phyloP scores from a whole-genome alignment of 306 rosid species.

The Lithocarpus polystachyus region DNA sequence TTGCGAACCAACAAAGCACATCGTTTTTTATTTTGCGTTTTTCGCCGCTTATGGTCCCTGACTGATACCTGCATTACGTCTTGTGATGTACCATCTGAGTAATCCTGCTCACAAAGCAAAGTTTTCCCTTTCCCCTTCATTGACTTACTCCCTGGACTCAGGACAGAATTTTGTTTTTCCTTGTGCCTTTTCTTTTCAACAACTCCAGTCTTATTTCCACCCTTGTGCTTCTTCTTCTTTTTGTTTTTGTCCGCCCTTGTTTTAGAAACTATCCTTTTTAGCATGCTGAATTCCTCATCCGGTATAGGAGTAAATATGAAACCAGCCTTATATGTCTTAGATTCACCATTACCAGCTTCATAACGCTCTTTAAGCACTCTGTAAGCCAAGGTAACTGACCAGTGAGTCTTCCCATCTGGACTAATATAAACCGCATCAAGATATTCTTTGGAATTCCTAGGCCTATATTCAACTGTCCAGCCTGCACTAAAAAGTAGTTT shows the following conservation, averaged over 20 bases:
- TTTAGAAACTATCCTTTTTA: constrained; percentile 48
- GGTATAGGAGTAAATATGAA: constrained; percentile 69
- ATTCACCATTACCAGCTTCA: constrained; percentile 67
- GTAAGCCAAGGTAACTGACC: constrained; percentile 95
- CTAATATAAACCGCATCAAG: constrained; percentile 81
- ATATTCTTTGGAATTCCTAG: constrained; percentile 54
- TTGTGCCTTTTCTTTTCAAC: constrained; percentile 34
- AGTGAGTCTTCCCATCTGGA: constrained; percentile 74
- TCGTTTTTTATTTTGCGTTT: constrained; percentile 52
- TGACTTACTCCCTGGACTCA: constrained; percentile 33
- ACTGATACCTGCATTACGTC: constrained; percentile 27
- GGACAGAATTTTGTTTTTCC: constrained; percentile 31
- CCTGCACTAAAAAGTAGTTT: constrained; percentile 67
- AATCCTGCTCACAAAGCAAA: constrained; percentile 25
- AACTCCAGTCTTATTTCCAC: constrained; percentile 19
- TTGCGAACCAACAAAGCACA: constrained; percentile 65
- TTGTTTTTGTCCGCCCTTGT: constrained; percentile 20
- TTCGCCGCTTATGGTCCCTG: constrained; percentile 45
- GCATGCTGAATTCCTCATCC: constrained; percentile 52
- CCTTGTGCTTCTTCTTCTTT: constrained; percentile 20
- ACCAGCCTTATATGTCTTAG: constrained; percentile 45
- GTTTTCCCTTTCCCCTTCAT: constrained; percentile 41
- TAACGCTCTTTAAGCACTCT: constrained; percentile 50
- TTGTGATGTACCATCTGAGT: constrained; percentile 13
- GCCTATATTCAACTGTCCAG: constrained; percentile 81